Evolutionary conservation across 805 yeast species (phyloP).

Genomic region (Saturnispora mendoncae): DNA sequence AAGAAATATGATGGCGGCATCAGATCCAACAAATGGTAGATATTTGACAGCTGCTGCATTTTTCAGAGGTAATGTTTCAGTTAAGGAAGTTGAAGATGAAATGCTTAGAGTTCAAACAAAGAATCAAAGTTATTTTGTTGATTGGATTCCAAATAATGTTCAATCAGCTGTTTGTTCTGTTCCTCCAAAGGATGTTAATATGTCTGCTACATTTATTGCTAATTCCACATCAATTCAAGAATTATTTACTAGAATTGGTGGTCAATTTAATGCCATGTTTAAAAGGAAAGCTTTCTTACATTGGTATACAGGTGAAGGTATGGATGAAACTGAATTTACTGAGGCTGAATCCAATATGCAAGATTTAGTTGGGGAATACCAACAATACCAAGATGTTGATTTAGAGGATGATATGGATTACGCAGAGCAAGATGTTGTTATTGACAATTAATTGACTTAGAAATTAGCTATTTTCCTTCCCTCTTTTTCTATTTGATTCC

Average conservation of each 20-base stretch:
- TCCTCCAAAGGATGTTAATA: conserved; percentile 76
- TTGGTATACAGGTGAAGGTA: conserved; percentile 94
- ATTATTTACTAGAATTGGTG: conserved; percentile 80
- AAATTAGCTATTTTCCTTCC: neutral
- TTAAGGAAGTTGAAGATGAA: conserved; percentile 91
- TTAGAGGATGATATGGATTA: conserved; percentile 70
- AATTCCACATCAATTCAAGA: conserved; percentile 91
- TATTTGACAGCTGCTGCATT: conserved; percentile 90
- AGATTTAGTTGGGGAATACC: conserved; percentile 82
- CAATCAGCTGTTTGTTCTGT: conserved; percentile 91
- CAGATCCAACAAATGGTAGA: conserved; percentile 85
- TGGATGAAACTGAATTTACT: conserved; percentile 90
- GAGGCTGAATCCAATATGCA: conserved; percentile 91
- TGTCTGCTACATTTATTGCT: conserved; percentile 89
- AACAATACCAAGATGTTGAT: conserved; percentile 82
- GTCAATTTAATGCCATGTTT: conserved; percentile 87
- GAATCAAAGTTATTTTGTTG: conserved; percentile 78
- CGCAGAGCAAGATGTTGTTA: conserved; percentile 20
- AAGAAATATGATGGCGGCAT: conserved; percentile 92
- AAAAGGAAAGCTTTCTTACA: conserved; percentile 91
- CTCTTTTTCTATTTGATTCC: conserved; percentile 8
- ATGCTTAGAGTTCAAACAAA: conserved; percentile 77
- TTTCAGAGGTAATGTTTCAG: conserved; percentile 88
- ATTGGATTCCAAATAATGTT: conserved; percentile 94
- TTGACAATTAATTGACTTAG: conserved; percentile 3